A percentile compares a stretch with the other conserved stretches of the same genome.
phyloP scores from a whole-genome alignment of 2,329 filamentous ascomycete genomes.

The Curvularia spicifera region DNA sequence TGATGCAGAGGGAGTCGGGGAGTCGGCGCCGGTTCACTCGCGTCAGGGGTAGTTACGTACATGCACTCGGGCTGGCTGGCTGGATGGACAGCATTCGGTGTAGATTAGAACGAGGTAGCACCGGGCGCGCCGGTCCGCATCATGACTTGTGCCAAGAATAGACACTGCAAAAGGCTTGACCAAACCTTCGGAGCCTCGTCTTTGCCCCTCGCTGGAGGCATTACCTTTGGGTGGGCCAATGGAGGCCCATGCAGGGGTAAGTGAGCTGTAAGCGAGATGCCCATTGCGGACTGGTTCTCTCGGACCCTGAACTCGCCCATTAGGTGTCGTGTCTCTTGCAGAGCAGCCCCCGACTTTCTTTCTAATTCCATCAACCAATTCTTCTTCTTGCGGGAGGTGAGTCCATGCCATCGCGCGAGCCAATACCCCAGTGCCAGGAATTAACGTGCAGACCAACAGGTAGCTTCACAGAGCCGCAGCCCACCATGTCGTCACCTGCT shows the following conservation, averaged over 20 bases:
- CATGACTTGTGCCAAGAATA: conserved; percentile 10
- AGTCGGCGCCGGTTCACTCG: not conserved
- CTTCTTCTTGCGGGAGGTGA: conserved; percentile 31
- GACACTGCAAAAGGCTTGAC: conserved; percentile 3
- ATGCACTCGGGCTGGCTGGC: not conserved
- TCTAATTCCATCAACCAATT: conserved; percentile 27
- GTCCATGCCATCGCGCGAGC: conserved; percentile 16
- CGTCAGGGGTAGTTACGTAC: not conserved
- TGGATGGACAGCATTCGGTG: not conserved
- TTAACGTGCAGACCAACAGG: conserved; percentile 30
- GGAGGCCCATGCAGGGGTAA: conserved; percentile 14
- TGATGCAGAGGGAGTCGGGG: conserved; percentile 14
- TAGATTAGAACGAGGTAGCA: conserved; percentile 1
- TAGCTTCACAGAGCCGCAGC: conserved; percentile 34
- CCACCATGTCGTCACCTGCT: conserved; percentile 48
- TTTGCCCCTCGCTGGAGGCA: conserved; percentile 12
- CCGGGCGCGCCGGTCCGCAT: conserved; percentile 4
- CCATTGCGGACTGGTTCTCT: conserved; percentile 14
- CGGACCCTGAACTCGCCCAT: conserved; percentile 29
- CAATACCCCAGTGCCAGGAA: conserved; percentile 2
- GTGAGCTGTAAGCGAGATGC: conserved; percentile 18
- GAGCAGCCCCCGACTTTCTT: conserved; percentile 27
- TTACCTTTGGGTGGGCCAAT: conserved; percentile 17
- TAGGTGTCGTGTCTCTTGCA: conserved; percentile 32
- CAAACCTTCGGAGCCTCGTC: not conserved